Conservation (phyloP, 1,139 yeast genomes). For the Trichomonascaceae sp. region DNA sequence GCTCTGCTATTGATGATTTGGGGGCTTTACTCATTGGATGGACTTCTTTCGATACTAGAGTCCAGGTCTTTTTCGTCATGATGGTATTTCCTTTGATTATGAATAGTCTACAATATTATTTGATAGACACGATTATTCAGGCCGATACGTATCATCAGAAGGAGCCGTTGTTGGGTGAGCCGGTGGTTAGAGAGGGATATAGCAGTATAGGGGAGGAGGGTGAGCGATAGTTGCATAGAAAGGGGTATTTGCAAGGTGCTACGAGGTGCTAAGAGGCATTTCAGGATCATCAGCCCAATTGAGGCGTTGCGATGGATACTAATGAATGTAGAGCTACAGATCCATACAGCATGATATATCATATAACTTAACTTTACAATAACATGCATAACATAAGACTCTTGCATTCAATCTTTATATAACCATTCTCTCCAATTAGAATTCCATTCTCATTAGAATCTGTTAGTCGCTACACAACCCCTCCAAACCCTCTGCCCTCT, state of each 20-base stretch:
- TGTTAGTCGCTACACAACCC: slow-evolving; percentile 21
- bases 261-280: no score
- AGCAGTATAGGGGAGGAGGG: not conserved
- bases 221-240: not conserved
- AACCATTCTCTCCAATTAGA: no score
- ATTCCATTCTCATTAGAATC: no score
- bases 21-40: slow-evolving; percentile 65
- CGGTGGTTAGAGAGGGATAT: not conserved
- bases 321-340: no score
- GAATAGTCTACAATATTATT: slow-evolving; percentile 81
- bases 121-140: slow-evolving; percentile 84
- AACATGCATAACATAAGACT: no score
- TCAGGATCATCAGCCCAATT: no score
- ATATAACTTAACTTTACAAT: no score
- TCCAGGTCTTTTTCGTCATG: slow-evolving; percentile 83
- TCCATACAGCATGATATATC: no score
- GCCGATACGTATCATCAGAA: slow-evolving; percentile 37
- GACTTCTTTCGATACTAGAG: slow-evolving; percentile 72
- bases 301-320: no score
- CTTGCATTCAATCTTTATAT: no score
- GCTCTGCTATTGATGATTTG: slow-evolving; percentile 47
- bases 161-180: slow-evolving; percentile 5
- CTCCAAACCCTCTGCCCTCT: slow-evolving; percentile 31
- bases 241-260: no score
- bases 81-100: slow-evolving; percentile 50